Conservation (phyloP, 352 stramenopile genomes). For the Phytophthora syringae region DNA sequence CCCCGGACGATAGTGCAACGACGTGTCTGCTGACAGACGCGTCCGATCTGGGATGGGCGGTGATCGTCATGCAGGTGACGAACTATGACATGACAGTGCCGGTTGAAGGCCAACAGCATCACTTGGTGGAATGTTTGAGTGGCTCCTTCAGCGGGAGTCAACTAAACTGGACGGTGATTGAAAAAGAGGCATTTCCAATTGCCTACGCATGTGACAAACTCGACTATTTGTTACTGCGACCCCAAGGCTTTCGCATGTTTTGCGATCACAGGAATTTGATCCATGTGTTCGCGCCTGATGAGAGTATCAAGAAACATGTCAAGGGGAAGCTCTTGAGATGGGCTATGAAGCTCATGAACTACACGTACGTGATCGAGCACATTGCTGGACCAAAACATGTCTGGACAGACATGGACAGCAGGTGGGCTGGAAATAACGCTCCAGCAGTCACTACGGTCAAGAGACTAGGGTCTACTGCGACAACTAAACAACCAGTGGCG, state of each 20-base stretch:
- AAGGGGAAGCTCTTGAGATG: slow-evolving; percentile 15
- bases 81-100: too few species aligned
- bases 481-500: too few species aligned
- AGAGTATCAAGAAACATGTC: slow-evolving; percentile 9
- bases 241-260: slow-evolving; percentile 2
- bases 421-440: slow-evolving; percentile 6
- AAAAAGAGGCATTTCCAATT: slow-evolving; percentile 8
- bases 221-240: slow-evolving; percentile 5
- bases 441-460: too few species aligned
- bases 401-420: slow-evolving; percentile 24
- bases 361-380: too few species aligned
- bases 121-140: too few species aligned
- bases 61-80: slow-evolving; percentile 3
- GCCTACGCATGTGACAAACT: slow-evolving; percentile 7
- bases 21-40: slow-evolving; percentile 10
- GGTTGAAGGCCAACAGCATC: too few species aligned
- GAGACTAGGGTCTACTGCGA: too few species aligned
- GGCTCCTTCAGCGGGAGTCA: too few species aligned
- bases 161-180: too few species aligned
- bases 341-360: slow-evolving; percentile 16
- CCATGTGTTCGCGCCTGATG: slow-evolving; percentile 7
- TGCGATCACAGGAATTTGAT: slow-evolving; percentile 16
- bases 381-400: slow-evolving; percentile 8
- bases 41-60: not conserved
- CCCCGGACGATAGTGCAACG: slow-evolving; percentile 1